phyloP scores from a whole-genome alignment of 176 grass and related monocot species.

The Aegilops tauschii region DNA sequence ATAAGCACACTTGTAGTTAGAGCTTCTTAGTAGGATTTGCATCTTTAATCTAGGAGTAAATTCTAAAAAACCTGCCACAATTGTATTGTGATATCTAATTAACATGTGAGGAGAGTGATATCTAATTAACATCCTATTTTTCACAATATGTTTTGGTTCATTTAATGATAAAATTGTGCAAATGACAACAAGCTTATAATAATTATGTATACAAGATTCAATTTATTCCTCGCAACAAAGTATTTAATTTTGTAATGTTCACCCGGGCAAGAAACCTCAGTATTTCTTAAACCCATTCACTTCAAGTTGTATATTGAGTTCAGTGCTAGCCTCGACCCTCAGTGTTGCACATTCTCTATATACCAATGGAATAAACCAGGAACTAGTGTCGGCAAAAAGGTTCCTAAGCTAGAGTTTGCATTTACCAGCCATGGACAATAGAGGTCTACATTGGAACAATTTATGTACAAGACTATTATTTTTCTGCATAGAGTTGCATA shows the following conservation, averaged over 20 bases:
- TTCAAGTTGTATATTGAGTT: neutral
- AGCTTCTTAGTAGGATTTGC: too few relatives aligned
- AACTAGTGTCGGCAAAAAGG: neutral
- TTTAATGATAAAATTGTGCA: too few relatives aligned
- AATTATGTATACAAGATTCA: too few relatives aligned
- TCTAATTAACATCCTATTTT: too few relatives aligned
- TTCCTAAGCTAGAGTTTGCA: neutral
- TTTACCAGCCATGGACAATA: neutral
- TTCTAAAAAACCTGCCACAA: too few relatives aligned
- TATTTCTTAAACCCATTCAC: constrained; percentile 2
- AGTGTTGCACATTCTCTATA: neutral
- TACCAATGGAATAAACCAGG: neutral
- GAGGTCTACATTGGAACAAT: neutral
- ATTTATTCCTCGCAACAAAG: too few relatives aligned
- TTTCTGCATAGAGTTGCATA: neutral
- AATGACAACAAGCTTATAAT: too few relatives aligned
- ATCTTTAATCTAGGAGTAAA: too few relatives aligned
- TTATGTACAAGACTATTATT: constrained; percentile 8
- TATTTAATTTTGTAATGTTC: neutral
- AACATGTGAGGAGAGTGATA: too few relatives aligned
- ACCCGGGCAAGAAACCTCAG: neutral
- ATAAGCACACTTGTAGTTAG: too few relatives aligned
- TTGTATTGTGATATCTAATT: too few relatives aligned
- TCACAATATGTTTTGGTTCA: too few relatives aligned
- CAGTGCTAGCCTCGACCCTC: neutral